Conservation (phyloP, 2,329 filamentous ascomycete species). For the Tolypocladium endophyticum region DNA sequence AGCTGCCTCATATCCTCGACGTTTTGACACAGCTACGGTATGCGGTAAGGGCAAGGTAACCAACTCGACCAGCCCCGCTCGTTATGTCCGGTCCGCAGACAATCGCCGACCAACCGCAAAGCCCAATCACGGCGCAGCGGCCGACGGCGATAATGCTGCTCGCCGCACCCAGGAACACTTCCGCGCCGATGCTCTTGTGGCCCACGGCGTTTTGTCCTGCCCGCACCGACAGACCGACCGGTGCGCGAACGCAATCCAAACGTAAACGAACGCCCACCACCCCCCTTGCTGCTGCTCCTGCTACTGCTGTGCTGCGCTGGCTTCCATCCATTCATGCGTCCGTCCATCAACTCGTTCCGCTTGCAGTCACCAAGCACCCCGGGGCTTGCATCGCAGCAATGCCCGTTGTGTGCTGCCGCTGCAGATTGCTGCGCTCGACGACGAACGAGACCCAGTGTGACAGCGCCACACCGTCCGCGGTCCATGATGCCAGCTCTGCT, state of each 20-base stretch:
- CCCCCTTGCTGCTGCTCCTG: background rate
- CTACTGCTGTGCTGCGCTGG: background rate
- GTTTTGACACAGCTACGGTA: background rate
- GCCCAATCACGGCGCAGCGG: conserved; percentile 1
- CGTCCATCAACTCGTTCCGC: background rate
- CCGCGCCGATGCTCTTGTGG: background rate
- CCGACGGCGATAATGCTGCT: conserved; percentile 1
- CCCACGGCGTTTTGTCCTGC: conserved; percentile 2
- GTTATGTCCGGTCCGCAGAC: background rate
- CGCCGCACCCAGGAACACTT: background rate
- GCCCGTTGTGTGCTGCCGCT: background rate
- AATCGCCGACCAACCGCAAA: background rate
- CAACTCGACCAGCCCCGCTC: background rate
- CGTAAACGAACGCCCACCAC: background rate
- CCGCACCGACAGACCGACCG: conserved; percentile 3
- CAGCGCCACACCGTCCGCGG: background rate
- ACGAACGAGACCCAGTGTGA: background rate
- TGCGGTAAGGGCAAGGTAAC: background rate
- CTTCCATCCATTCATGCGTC: background rate
- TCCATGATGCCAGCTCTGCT: background rate
- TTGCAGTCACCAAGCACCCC: background rate
- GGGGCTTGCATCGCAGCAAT: background rate
- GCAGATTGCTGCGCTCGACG: background rate
- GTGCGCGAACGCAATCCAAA: background rate
- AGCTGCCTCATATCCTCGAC: background rate